A percentile compares a stretch with the other conserved stretches of the same genome.
phyloP scores from a whole-genome alignment of 495 filamentous ascomycete species.

The Podospora didyma region DNA sequence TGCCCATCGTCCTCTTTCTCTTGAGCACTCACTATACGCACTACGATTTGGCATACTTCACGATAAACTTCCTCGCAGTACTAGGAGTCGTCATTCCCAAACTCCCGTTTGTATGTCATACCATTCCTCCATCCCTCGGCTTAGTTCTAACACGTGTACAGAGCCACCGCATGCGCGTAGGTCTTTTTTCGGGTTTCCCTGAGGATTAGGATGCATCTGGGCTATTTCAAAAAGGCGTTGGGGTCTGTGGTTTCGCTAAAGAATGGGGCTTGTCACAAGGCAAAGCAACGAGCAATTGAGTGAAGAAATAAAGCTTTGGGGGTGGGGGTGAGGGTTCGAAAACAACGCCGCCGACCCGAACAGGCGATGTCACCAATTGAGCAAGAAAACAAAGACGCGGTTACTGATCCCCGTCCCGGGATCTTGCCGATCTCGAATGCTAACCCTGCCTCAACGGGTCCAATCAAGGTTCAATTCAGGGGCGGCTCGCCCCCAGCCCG shows the following conservation, averaged over 20 bases:
- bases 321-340: not conserved
- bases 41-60: constrained; percentile 94
- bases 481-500: not conserved
- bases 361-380: not conserved
- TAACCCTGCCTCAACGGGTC: not conserved
- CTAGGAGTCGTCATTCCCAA: constrained; percentile 93
- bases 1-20: constrained; percentile 90
- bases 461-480: constrained; percentile 3
- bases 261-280: constrained; percentile 14
- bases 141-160: constrained; percentile 26
- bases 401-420: not conserved
- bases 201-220: constrained; percentile 42
- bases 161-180: constrained; percentile 70
- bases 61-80: constrained; percentile 91
- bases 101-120: constrained; percentile 73
- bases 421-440: not conserved
- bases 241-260: constrained; percentile 16
- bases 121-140: not conserved
- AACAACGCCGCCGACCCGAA: not conserved
- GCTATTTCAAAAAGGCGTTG: constrained; percentile 18
- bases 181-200: constrained; percentile 58
- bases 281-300: constrained; percentile 12
- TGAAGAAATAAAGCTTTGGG: not conserved
- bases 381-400: not conserved
- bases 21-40: constrained; percentile 98